Evolutionary conservation across 768 basidiomycete genomes (phyloP), one percentile per base, ranked within the genome.

Genomic region (Gloeopeniophorella convolvens): DNA sequence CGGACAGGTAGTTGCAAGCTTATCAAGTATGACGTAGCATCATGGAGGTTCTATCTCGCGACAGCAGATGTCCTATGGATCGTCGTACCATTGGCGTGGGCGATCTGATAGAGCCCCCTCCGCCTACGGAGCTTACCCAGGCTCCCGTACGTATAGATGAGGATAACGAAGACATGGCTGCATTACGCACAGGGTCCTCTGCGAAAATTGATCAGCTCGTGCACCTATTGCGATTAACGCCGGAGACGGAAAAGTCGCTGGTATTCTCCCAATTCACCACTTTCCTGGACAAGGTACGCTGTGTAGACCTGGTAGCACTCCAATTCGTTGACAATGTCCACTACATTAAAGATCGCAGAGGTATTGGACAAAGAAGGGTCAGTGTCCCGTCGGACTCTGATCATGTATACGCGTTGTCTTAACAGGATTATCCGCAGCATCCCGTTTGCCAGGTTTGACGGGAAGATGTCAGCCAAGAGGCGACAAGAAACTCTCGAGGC

Each of bases 191-290:
- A 3, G 79, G 78, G 3, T 78, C 87, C 5, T 92, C 91, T 18
- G 87, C 88, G 10, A 94, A 94, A 67, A 85, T 91, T 44, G 84
- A 87, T 44, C 89, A 91, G 59, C 70, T 94, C 13, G 63, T 90
- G 18, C 77, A 85, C 45, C 74, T 91, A 35, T 72, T 94, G 35
- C 71, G 76, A 53, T 65, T 91, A 11, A 85, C 80, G 5, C 85
- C 86, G 0, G 52, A 59, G 3, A 76, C 72, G 1, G 85, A 90
- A 54, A 94, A 94, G 65, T 84, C 85, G 2, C 69, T 94, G 3
- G 89, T 94, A 1, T 94, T 94, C 62, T 90, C 87, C 3, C 91
- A 94, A 59, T 94, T 92, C 60, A 94, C 89, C 3, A 77, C 80
- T 3, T 92, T 89, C 67, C 65, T 92, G 45, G 83, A 89, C 68